phyloP scores from a whole-genome alignment of 164 flowering plant species.

The Nelumbo lutea region DNA sequence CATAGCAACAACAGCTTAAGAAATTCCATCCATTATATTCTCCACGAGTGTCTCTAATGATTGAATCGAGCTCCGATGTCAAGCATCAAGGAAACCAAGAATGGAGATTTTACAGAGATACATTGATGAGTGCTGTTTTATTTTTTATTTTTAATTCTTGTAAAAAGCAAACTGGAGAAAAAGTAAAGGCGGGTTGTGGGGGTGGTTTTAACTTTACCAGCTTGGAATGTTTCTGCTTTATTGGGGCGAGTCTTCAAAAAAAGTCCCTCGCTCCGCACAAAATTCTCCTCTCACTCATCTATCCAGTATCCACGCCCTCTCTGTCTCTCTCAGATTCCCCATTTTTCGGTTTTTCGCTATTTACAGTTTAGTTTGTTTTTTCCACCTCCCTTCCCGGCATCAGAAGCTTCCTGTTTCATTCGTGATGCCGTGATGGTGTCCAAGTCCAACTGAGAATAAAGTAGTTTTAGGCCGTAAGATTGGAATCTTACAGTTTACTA shows the following conservation, averaged over 20 bases:
- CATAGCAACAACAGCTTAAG: background rate
- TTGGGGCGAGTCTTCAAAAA: background rate
- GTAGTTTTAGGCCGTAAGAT: no score
- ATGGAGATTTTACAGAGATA: conserved; percentile 18
- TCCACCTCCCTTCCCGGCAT: no score
- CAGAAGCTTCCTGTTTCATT: no score
- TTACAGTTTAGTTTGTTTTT: no score
- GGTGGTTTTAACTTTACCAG: background rate
- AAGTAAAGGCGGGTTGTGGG: background rate
- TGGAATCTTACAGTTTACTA: no score
- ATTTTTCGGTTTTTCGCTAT: no score
- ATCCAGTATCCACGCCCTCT: no score
- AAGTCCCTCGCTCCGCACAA: background rate
- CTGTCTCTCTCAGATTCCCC: background rate
- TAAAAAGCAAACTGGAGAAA: background rate
- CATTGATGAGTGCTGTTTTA: conserved; percentile 14
- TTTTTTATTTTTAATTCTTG: background rate
- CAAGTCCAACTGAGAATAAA: no score
- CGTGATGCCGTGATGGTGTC: no score
- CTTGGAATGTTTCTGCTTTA: background rate
- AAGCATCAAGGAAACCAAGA: conserved; percentile 51
- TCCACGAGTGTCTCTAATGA: conserved; percentile 25
- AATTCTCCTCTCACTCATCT: background rate
- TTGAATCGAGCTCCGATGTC: conserved; percentile 32
- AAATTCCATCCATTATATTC: conserved; percentile 14